Evolutionary conservation across 345 rosid species (phyloP).

Genomic region (Acer negundo): DNA sequence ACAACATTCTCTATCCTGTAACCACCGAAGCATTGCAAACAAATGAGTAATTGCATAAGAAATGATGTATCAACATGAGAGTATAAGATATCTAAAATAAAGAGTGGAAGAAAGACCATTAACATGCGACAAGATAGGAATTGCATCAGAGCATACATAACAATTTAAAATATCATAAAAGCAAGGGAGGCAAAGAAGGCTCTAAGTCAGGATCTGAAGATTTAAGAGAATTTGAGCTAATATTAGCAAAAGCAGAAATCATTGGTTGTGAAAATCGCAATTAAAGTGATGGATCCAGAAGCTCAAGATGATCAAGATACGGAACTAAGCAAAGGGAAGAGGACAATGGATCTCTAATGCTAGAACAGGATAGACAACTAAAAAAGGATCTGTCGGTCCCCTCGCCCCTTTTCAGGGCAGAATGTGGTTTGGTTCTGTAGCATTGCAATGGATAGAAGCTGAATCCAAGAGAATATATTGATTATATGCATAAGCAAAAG

Average conservation of each 20-base stretch:
- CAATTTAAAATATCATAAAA: constrained; percentile 3
- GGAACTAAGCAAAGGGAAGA: neutral
- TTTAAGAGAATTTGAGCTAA: neutral
- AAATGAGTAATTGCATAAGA: constrained; percentile 12
- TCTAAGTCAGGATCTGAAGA: neutral
- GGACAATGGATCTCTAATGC: neutral
- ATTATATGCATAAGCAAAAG: neutral
- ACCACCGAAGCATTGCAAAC: neutral
- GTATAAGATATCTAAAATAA: neutral
- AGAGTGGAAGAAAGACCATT: neutral
- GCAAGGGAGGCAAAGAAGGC: neutral
- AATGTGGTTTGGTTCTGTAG: neutral
- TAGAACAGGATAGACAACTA: neutral
- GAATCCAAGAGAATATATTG: neutral
- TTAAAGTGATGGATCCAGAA: neutral
- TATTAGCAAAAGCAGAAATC: neutral
- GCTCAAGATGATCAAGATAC: neutral
- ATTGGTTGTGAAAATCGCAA: neutral
- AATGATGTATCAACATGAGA: neutral
- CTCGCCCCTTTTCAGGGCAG: neutral
- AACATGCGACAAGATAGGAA: neutral
- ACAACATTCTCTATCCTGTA: constrained; percentile 38
- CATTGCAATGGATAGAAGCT: neutral
- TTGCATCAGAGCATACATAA: neutral
- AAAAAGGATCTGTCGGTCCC: neutral